Evolutionary conservation across 805 yeast species (phyloP), one percentile per base, ranked within the genome.

Genomic region (Schwanniomyces sp.): DNA sequence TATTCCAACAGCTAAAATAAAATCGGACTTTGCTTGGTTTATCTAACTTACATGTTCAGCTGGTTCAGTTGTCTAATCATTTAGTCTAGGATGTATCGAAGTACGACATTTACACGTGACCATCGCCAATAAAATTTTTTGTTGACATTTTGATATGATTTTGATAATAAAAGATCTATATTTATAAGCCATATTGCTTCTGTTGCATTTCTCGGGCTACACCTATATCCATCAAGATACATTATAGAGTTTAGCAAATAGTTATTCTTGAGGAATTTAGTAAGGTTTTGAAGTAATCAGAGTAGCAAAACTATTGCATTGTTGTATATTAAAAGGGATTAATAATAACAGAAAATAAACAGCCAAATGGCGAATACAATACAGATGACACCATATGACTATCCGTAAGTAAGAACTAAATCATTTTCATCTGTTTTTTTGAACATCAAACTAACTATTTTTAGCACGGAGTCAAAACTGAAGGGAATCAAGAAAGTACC

Each of bases 301-400:
- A 16, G 36, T 30, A 12, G 34, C 16, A 30, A 9, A 16, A 30
- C 14, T 30, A 6, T 32, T 32, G 7, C 8, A 32, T 32, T 14
- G 21, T 14, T 32, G 21, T 6, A 8, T 9, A 32, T 16, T 10
- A 14, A 14, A 32, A 16, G 9, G 9, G 7, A 11, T 16, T 8
- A 32, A 14, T 32, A 32, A 32, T 18, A 32, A 5, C 34, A 17
- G 9, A 21, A 18, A 10, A 37, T 37, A 37, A n/a, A 37, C 25
- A 24, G 14, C 16, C 25, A 37, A 28, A 46, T 34, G 43, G 36
- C 51, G 16, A 47, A 46, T 24, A 46, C 58, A 14, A 52, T 52
- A 46, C 59, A 52, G 46, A 56, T 59, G 57, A 54, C 61, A 21
- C 64, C 64, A 25, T 59, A 59, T 46, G 62, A 57, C 39, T 56